phyloP scores from a whole-genome alignment of 1,284 basidiomycete genomes.

The Erythrobasidium hasegawianum region DNA sequence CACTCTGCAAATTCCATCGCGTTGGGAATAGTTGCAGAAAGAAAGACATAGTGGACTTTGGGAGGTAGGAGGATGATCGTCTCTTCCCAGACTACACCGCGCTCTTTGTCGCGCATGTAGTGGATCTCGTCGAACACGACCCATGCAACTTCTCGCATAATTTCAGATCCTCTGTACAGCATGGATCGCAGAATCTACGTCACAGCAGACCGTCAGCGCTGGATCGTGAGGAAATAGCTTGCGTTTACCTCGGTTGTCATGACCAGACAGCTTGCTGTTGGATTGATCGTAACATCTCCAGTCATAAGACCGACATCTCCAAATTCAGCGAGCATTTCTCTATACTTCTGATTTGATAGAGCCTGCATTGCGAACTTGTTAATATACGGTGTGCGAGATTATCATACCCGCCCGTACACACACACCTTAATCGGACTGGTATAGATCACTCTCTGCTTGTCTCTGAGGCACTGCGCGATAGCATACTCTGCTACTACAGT shows the following conservation, averaged over 20 bases:
- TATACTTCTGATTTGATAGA: slow-evolving; percentile 96
- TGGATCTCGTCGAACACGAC: slow-evolving; percentile 99
- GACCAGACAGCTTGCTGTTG: slow-evolving; percentile 90
- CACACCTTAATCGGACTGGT: slow-evolving; percentile 97
- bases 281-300: slow-evolving; percentile 99
- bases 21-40: slow-evolving; percentile 99
- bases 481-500: slow-evolving; percentile 99
- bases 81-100: slow-evolving; percentile 63
- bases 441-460: slow-evolving; percentile 95
- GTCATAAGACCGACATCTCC: slow-evolving; percentile 99
- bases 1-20: slow-evolving; percentile 99
- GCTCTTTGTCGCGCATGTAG: slow-evolving; percentile 94
- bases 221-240: no score
- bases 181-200: slow-evolving; percentile 91
- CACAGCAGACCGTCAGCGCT: no score
- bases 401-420: no score
- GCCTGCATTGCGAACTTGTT: slow-evolving; percentile 64
- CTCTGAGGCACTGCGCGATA: slow-evolving; percentile 88
- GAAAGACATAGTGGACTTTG: slow-evolving; percentile 93
- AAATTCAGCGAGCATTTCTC: slow-evolving; percentile 95
- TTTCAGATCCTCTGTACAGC: slow-evolving; percentile 97
- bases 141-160: slow-evolving; percentile 99
- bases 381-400: neutral
- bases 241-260: no score
- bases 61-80: slow-evolving; percentile 97